phyloP scores from a whole-genome alignment of 495 filamentous ascomycete genomes.

The Talaromyces wortmannii region DNA sequence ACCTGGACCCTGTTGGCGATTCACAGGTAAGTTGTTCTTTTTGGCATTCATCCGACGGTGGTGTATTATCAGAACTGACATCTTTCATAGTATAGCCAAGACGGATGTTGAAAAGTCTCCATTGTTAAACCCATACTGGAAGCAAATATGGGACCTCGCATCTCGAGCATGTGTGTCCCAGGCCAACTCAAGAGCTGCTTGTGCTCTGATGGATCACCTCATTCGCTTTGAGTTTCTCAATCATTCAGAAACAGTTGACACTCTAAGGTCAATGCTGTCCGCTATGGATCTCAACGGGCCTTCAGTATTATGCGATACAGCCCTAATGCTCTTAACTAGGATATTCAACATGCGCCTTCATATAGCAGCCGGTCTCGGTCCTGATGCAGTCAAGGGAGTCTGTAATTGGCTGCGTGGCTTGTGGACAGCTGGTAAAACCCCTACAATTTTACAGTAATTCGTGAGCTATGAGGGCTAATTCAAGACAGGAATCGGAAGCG shows the following conservation, averaged over 20 bases:
- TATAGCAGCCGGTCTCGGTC: conserved; percentile 53
- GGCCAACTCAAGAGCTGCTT: conserved; percentile 70
- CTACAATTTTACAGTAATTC: not conserved
- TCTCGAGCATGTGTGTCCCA: conserved; percentile 63
- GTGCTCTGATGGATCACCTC: conserved; percentile 64
- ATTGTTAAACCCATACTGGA: conserved; percentile 48
- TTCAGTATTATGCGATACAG: conserved; percentile 68
- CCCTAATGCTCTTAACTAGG: conserved; percentile 66
- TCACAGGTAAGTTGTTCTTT: conserved; percentile 38
- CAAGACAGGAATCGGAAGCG: conserved; percentile 22
- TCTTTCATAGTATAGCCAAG: conserved; percentile 21
- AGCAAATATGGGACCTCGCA: conserved; percentile 67
- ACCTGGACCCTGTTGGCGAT: conserved; percentile 64
- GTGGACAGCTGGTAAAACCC: conserved; percentile 64
- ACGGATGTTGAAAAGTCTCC: conserved; percentile 16
- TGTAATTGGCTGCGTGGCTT: conserved; percentile 72
- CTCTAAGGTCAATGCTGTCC: conserved; percentile 60
- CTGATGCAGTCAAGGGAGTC: conserved; percentile 59
- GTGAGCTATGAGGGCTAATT: conserved; percentile 8
- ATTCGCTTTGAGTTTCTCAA: conserved; percentile 55
- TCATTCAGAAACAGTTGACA: conserved; percentile 54
- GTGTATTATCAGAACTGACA: not conserved
- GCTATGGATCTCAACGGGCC: conserved; percentile 78
- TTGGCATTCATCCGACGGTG: not conserved
- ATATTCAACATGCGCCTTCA: conserved; percentile 45